Evolutionary conservation across 352 stramenopile genomes (phyloP).

Genomic region (Sclerospora graminicola): DNA sequence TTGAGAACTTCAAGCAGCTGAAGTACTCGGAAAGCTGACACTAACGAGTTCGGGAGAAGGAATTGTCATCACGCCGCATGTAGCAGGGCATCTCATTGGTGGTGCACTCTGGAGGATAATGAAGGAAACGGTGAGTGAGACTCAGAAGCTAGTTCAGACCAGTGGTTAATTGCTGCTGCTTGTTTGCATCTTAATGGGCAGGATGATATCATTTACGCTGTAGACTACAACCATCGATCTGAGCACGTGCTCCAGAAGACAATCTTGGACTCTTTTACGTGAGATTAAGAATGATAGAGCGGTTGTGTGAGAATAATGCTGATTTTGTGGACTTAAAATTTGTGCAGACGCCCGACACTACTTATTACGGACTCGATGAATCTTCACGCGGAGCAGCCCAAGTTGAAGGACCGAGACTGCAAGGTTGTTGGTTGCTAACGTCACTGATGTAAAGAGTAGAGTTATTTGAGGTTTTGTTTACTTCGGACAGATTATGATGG

Average conservation of each 20-base stretch:
- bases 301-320: too few relatives aligned
- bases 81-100: slow-evolving; percentile 91
- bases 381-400: slow-evolving; percentile 73
- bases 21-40: slow-evolving; percentile 93
- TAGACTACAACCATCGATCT: slow-evolving; percentile 91
- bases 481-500: slow-evolving; percentile 76
- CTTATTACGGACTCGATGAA: slow-evolving; percentile 87
- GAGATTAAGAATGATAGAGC: slow-evolving; percentile 14
- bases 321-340: background rate
- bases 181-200: slow-evolving; percentile 10
- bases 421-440: slow-evolving; percentile 24
- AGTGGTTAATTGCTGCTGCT: background rate
- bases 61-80: slow-evolving; percentile 91
- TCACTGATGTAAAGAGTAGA: too few relatives aligned
- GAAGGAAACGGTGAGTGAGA: slow-evolving; percentile 88
- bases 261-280: slow-evolving; percentile 90
- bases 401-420: slow-evolving; percentile 83
- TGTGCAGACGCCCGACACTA: slow-evolving; percentile 60
- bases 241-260: slow-evolving; percentile 92
- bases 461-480: too few relatives aligned
- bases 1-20: slow-evolving; percentile 88
- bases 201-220: slow-evolving; percentile 90
- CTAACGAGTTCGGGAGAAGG: slow-evolving; percentile 77
- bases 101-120: slow-evolving; percentile 90
- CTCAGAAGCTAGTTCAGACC: too few relatives aligned